These are phyloP conservation scores for Arbutus unedo DNA, from an alignment of 148 eudicot genomes.

Conservation along the genomic window DNA sequence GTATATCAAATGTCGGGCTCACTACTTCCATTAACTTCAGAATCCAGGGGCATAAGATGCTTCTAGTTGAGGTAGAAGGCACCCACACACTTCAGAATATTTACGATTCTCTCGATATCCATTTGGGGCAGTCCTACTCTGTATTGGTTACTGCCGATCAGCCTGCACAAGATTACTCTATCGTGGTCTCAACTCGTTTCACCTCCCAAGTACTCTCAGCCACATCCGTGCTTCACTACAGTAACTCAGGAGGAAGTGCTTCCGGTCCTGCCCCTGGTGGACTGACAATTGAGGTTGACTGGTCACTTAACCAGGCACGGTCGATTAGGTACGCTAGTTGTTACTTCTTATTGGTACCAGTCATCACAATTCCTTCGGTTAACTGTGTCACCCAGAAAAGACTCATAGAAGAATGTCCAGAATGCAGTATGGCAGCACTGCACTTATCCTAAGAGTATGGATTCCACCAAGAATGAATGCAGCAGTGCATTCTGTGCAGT, in stretches of 20 bases:
- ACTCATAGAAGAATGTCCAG: background rate
- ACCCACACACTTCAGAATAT: conserved; percentile 57
- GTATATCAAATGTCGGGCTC: conserved; percentile 64
- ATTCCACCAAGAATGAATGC: background rate
- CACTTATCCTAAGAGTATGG: background rate
- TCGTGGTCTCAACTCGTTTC: conserved; percentile 60
- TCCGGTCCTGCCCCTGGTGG: conserved; percentile 53
- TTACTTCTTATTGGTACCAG: background rate
- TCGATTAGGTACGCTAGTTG: conserved; percentile 44
- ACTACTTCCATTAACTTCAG: conserved; percentile 54
- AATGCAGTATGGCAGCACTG: background rate
- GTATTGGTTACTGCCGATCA: conserved; percentile 64
- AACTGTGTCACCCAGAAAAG: background rate
- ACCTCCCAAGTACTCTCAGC: conserved; percentile 48
- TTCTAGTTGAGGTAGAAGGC: conserved; percentile 66
- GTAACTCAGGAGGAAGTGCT: conserved; percentile 42
- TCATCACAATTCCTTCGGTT: background rate
- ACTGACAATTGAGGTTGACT: conserved; percentile 55
- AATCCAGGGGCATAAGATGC: conserved; percentile 57
- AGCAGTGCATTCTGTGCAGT: background rate
- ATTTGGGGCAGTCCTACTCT: conserved; percentile 67
- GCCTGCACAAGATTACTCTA: conserved; percentile 45
- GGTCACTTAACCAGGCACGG: conserved; percentile 61
- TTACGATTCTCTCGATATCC: conserved; percentile 54
- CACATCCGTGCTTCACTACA: conserved; percentile 56